phyloP scores from a whole-genome alignment of 2,329 filamentous ascomycete genomes.

The Trichoderma oligosporum region DNA sequence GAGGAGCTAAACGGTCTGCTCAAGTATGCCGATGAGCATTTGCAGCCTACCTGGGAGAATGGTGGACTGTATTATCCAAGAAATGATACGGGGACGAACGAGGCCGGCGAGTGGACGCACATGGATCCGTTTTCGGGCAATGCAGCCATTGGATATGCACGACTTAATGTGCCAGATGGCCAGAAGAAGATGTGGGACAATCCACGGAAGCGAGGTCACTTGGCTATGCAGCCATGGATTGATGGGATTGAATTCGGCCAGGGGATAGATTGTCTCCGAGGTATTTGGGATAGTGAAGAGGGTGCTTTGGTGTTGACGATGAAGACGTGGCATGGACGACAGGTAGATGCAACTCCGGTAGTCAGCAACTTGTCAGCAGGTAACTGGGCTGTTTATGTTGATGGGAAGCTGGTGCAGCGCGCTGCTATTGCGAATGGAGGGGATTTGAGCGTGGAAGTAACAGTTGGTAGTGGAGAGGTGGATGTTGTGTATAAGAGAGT shows the following conservation, averaged over 20 bases:
- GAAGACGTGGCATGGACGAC: slow-evolving; percentile 11
- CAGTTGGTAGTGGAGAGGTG: slow-evolving; percentile 7
- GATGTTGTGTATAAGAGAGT: slow-evolving; percentile 4
- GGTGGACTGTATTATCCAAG: slow-evolving; percentile 36
- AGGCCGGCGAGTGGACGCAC: slow-evolving; percentile 25
- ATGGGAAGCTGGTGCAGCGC: neutral
- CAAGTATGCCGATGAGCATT: slow-evolving; percentile 27
- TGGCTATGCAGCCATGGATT: slow-evolving; percentile 17
- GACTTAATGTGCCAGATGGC: slow-evolving; percentile 36
- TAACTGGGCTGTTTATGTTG: slow-evolving; percentile 8
- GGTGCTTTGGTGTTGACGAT: slow-evolving; percentile 9
- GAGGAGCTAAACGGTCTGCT: slow-evolving; percentile 25
- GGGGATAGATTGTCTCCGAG: slow-evolving; percentile 16
- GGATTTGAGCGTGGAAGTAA: neutral
- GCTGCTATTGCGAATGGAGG: neutral
- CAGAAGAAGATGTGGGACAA: slow-evolving; percentile 35
- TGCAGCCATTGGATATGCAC: slow-evolving; percentile 34
- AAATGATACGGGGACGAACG: slow-evolving; percentile 25
- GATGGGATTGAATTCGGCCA: slow-evolving; percentile 2
- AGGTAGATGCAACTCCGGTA: neutral
- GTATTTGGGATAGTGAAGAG: slow-evolving; percentile 11
- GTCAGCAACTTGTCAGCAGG: slow-evolving; percentile 13
- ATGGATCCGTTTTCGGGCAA: slow-evolving; percentile 38
- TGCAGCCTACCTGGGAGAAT: slow-evolving; percentile 32
- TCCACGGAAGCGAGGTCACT: slow-evolving; percentile 28